Conservation (phyloP, 2,329 filamentous ascomycete genomes). For the Talaromyces sp. region DNA sequence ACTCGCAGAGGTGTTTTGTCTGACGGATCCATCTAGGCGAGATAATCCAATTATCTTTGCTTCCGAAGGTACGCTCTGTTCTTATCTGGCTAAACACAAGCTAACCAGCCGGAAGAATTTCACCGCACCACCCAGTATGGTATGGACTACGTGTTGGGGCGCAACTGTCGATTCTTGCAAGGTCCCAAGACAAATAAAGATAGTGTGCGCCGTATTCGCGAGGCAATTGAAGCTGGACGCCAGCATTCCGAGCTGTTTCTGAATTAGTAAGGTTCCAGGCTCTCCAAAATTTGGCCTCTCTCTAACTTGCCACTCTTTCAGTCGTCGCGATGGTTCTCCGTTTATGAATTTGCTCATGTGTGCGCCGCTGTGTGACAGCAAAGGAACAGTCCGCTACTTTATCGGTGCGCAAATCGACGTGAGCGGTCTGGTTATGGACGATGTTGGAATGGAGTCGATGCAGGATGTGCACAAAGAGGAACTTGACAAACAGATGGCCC, state of each 20-base stretch:
- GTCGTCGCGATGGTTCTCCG: constrained; percentile 67
- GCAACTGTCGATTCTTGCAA: constrained; percentile 74
- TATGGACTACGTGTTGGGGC: constrained; percentile 65
- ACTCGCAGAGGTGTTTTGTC: constrained; percentile 69
- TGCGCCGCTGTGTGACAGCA: constrained; percentile 65
- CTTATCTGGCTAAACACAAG: too few species aligned
- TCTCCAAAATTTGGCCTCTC: too few species aligned
- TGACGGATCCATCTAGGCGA: constrained; percentile 66
- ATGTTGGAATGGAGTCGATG: constrained; percentile 60
- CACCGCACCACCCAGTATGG: constrained; percentile 71
- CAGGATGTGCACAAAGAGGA: constrained; percentile 39
- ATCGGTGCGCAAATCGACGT: constrained; percentile 71
- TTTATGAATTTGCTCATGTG: constrained; percentile 75
- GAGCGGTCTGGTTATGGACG: constrained; percentile 62
- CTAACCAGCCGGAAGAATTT: constrained; percentile 51
- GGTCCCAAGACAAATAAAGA: constrained; percentile 64
- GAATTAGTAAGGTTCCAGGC: constrained; percentile 57
- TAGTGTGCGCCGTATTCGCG: constrained; percentile 57
- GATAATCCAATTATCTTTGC: constrained; percentile 76
- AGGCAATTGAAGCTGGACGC: constrained; percentile 57
- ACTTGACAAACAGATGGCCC: constrained; percentile 20
- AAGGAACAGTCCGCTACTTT: constrained; percentile 62
- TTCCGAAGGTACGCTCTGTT: constrained; percentile 55
- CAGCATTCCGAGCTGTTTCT: constrained; percentile 70
- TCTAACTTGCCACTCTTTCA: constrained; percentile 18